Evolutionary conservation across 257 asterid genomes (phyloP).

Genomic region (Agastache rugosa): DNA sequence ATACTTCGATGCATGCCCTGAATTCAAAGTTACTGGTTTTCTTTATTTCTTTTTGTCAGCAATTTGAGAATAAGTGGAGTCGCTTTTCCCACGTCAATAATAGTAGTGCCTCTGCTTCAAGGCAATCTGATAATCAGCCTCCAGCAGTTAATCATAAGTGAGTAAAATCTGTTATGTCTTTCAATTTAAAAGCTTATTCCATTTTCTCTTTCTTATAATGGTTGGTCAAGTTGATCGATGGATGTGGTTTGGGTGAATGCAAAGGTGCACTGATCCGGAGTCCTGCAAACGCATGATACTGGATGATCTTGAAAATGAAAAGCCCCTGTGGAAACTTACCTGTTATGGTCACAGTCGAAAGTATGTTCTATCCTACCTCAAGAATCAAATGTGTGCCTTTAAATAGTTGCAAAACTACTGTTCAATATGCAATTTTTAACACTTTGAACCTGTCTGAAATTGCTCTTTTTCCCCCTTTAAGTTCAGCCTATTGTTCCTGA

Average conservation of each 20-base stretch:
- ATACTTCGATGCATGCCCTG: constrained; percentile 11
- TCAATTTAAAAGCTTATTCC: constrained; percentile 8
- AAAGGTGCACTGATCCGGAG: constrained; percentile 87
- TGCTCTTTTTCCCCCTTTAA: not conserved
- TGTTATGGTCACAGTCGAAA: constrained; percentile 79
- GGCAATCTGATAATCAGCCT: constrained; percentile 64
- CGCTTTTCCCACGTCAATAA: constrained; percentile 57
- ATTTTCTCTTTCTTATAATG: constrained; percentile 17
- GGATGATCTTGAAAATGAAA: constrained; percentile 80
- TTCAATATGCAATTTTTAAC: constrained; percentile 7
- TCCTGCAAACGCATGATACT: constrained; percentile 68
- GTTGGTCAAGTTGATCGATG: constrained; percentile 33
- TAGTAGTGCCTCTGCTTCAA: constrained; percentile 53
- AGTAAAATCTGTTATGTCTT: constrained; percentile 34
- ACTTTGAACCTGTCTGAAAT: not conserved
- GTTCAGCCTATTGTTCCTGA: constrained; percentile 5
- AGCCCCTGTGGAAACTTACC: constrained; percentile 84
- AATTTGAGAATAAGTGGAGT: constrained; percentile 85
- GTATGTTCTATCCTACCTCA: constrained; percentile 52
- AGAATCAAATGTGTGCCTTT: not conserved
- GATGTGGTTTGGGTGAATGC: constrained; percentile 39
- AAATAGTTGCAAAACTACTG: not conserved
- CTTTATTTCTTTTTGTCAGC: constrained; percentile 52
- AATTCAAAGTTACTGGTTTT: constrained; percentile 27
- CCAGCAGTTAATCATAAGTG: constrained; percentile 69